phyloP scores from a whole-genome alignment of 2,329 filamentous ascomycete genomes.

The Fusarium secorum region DNA sequence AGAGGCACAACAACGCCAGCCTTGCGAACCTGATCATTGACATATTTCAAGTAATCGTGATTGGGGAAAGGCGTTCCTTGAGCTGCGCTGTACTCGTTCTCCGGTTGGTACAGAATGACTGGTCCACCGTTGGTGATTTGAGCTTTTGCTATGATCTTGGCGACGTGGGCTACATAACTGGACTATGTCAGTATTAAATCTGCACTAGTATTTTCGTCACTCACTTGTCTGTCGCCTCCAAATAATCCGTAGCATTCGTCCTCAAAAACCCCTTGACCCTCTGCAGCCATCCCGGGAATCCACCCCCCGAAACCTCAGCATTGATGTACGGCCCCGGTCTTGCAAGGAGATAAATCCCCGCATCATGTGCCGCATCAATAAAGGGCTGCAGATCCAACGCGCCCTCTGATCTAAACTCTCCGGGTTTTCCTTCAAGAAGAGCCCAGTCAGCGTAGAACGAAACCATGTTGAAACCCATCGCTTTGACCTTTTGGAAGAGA shows the following conservation, averaged over 20 bases:
- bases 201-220: neutral
- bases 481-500: constrained; percentile 83
- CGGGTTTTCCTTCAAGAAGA: constrained; percentile 75
- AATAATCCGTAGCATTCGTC: constrained; percentile 67
- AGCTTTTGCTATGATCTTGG: constrained; percentile 71
- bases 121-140: constrained; percentile 87
- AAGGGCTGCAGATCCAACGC: constrained; percentile 78
- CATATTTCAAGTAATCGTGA: constrained; percentile 72
- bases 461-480: constrained; percentile 79
- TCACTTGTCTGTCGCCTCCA: constrained; percentile 72
- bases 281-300: constrained; percentile 82
- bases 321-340: constrained; percentile 80
- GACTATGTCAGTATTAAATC: neutral
- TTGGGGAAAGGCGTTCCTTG: constrained; percentile 66
- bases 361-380: constrained; percentile 75
- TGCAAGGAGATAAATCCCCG: constrained; percentile 80
- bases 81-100: constrained; percentile 77
- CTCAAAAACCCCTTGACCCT: constrained; percentile 70
- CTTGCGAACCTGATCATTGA: constrained; percentile 71
- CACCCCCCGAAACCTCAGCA: constrained; percentile 77
- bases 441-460: constrained; percentile 86
- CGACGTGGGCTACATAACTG: constrained; percentile 64
- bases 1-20: constrained; percentile 77
- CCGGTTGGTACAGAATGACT: constrained; percentile 79
- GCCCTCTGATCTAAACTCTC: constrained; percentile 73